Evolutionary conservation across 192 early-diverging fungal genomes (phyloP).

Genomic region (Gonapodya sp.): DNA sequence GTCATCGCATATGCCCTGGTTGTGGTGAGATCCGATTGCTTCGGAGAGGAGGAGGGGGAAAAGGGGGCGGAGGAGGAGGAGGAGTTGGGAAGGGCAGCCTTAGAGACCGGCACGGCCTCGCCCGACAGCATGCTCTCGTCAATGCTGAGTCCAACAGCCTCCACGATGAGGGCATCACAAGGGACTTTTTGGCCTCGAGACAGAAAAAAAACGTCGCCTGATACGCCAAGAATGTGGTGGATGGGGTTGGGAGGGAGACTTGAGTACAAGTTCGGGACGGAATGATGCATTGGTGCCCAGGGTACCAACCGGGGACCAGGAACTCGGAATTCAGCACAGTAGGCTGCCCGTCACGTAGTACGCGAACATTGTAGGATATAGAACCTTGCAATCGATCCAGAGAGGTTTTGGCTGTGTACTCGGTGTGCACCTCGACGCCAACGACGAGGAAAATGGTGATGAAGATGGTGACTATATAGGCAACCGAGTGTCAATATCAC

Average conservation of each 20-base stretch:
- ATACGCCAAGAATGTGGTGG: neutral
- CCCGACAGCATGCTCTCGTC: neutral
- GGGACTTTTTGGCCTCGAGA: neutral
- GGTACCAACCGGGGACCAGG: neutral
- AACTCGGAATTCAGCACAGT: neutral
- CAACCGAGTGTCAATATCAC: too few relatives aligned
- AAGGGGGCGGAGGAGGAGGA: too few relatives aligned
- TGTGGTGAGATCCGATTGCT: neutral
- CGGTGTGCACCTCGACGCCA: neutral
- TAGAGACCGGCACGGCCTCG: neutral
- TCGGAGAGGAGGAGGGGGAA: too few relatives aligned
- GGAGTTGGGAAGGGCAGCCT: neutral
- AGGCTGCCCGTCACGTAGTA: neutral
- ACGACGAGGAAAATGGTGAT: neutral
- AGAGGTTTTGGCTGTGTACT: slow-evolving; percentile 4
- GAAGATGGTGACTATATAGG: slow-evolving; percentile 9
- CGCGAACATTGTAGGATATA: neutral
- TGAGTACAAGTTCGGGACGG: neutral
- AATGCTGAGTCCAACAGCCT: neutral
- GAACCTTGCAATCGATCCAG: neutral
- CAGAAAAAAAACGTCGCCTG: neutral
- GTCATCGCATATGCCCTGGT: neutral
- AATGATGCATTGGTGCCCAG: neutral
- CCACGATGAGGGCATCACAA: neutral
- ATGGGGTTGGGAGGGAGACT: neutral